Percentiles rank a stretch among this genome's conserved stretches.
Conservation (phyloP, 2,329 filamentous ascomycete genomes). For the Hymenoscyphus repandus region DNA sequence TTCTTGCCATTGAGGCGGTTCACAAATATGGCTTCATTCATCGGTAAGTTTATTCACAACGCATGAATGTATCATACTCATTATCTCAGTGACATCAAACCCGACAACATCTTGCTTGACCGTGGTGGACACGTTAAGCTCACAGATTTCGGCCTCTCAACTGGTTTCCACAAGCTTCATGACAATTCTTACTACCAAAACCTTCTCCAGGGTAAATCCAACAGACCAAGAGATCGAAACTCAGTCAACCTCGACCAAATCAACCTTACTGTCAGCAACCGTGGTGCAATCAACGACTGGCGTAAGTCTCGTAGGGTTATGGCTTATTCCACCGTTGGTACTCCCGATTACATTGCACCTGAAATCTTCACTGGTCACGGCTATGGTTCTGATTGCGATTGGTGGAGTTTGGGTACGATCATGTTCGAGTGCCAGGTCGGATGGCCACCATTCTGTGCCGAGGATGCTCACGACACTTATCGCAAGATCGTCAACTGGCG, state of each 20-base stretch:
- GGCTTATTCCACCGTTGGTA: conserved; percentile 97
- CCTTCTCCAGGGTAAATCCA: conserved; percentile 73
- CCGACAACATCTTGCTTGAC: conserved; percentile 95
- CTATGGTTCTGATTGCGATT: conserved; percentile 96
- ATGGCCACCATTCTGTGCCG: conserved; percentile 98
- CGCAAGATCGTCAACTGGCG: conserved; percentile 99
- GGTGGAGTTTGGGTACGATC: conserved; percentile 98
- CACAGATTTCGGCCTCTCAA: conserved; percentile 96
- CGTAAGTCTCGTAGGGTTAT: conserved; percentile 90
- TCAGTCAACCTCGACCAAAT: conserved; percentile 97
- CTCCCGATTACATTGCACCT: conserved; percentile 96
- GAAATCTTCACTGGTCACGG: conserved; percentile 97
- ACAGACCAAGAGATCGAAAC: conserved; percentile 73
- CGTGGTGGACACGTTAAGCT: conserved; percentile 95
- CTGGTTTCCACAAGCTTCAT: conserved; percentile 95
- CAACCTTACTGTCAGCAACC: conserved; percentile 95
- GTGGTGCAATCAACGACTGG: conserved; percentile 98
- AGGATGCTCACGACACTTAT: conserved; percentile 96
- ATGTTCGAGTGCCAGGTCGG: conserved; percentile 99
- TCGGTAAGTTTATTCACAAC: conserved; percentile 56
- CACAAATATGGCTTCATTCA: conserved; percentile 98
- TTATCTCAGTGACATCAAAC: conserved; percentile 84
- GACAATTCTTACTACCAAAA: conserved; percentile 99
- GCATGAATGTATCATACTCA: conserved; percentile 7
- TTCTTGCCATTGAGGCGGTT: conserved; percentile 96